phyloP scores from a whole-genome alignment of 108 stramenopile genomes.

The Skeletonema potamos region DNA sequence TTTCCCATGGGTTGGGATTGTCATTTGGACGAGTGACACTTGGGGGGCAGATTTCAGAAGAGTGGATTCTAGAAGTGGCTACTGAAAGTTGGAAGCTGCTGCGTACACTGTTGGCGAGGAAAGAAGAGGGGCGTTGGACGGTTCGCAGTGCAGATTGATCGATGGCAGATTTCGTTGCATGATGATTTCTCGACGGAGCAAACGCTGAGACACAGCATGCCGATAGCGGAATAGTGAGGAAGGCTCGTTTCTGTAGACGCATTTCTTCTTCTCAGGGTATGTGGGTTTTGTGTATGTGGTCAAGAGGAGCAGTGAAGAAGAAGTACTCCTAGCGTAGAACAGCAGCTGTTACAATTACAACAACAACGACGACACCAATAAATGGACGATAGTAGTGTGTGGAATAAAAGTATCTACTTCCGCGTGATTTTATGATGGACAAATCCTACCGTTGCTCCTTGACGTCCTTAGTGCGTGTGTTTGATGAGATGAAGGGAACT shows the following conservation, averaged over 20 bases:
- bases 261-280: background rate
- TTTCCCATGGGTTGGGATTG: conserved; percentile 14
- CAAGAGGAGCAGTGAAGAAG: too few relatives aligned
- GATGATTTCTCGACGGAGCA: background rate
- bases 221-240: background rate
- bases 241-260: background rate
- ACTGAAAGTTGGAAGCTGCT: background rate
- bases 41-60: background rate
- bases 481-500: too few relatives aligned
- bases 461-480: too few relatives aligned
- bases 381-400: too few relatives aligned
- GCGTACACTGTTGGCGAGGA: background rate
- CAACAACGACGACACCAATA: too few relatives aligned
- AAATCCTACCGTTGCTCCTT: too few relatives aligned
- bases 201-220: background rate
- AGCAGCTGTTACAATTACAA: too few relatives aligned
- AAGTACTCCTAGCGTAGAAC: too few relatives aligned
- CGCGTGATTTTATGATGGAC: too few relatives aligned
- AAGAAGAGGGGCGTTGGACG: background rate
- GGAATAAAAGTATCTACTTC: too few relatives aligned
- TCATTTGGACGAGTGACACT: background rate
- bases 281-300: too few relatives aligned
- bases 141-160: background rate
- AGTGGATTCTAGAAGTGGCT: background rate
- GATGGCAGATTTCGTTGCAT: background rate